Base-by-base conservation (phyloP, 495 filamentous ascomycete genomes). In the Podospora pseudocomata region DNA sequence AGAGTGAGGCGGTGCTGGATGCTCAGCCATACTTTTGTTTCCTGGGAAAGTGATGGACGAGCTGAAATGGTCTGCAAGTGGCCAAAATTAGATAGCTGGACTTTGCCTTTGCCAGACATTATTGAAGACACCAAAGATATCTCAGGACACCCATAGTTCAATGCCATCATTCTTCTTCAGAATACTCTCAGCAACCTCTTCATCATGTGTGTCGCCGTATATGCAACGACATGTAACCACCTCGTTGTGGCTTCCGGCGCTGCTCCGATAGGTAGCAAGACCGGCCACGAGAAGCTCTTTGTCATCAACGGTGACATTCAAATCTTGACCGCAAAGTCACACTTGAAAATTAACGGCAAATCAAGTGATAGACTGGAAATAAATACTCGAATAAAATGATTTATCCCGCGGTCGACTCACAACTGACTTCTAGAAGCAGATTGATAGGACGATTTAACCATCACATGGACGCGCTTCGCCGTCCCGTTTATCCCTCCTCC, bases 1-100 rank as follows among this genome's bases (percentile, higher is more conserved):
- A 32, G 27, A 26, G 27, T 61, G 59, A 61, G 59, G 59, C 59
- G 59, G 32, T 61, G 59, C 59, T 28, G 30, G 27, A 18, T 61
- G 30, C 26, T 61, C 59, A 61, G 59, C 59, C 59, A 61, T 61
- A 32, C 26, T 61, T 61, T 49, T 0, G 7, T 49, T 49, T 49
- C 13, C 39, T 11, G 7, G 59, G 26, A 0, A 26, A 32, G 26
- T 61, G 26, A 61, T 61, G 5, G 30, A 59, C 19, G 18, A 49
- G 39, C 39, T 49, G 39, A 49, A 13, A 49, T 49, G 39, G 39
- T 49, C 39, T 49, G 13, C 6, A 49, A 49, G 13, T 49, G 39
- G 39, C 39, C 39, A 16, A 49, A 49, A 49, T 49, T 49, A 49
- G 39, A 49, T 11, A 16, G 7, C 13, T 49, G 39, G 13, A 16